Evolutionary conservation across 805 yeast genomes (phyloP), one percentile per base, ranked within the genome.

Genomic region (Myxozyma neotropica): DNA sequence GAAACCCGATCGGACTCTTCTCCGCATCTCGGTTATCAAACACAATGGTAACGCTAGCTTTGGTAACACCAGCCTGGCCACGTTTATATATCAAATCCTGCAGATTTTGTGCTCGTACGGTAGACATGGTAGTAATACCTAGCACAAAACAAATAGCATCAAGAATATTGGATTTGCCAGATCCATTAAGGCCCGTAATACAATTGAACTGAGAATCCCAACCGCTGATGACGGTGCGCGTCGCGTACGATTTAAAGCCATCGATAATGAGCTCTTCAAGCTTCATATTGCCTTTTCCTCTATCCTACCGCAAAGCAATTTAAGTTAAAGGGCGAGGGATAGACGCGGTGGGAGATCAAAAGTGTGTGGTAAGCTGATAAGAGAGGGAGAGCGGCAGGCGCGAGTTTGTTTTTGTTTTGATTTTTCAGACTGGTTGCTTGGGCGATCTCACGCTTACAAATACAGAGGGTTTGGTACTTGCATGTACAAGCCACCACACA

Each of bases 171-270:
- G 98, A 93, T 71, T 94, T 94, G 4, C 99, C 99, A 0, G 97
- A 90, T 8, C 99, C 99, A 72, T 94, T 94, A 51, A 94, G 80
- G 6, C 99, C 99, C 0, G 99, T 95, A 71, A 94, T 93, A 68
- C 98, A 97, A 75, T 95, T 94, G 76, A 94, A 95, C 74, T 88
- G 96, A 1, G 89, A 82, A 74, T 94, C 99, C 99, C 99, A 95
- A 27, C 86, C 88, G 1, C 96, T 83, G 33, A 94, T 89, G 31
- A 92, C 97, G 0, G 99, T 94, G 77, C 98, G 86, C 0, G 96
- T 88, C 27, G 98, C 97, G 69, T 94, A 94, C 23, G 97, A 90
- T 77, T 94, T 94, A 82, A 94, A 94, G 46, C 99, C 99, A 75
- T 94, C 99, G 49, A 94, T 86, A 63, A 94, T 92, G 57, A 94